Conservation (phyloP, 164 flowering plant genomes). For the Vitis cinerea region DNA sequence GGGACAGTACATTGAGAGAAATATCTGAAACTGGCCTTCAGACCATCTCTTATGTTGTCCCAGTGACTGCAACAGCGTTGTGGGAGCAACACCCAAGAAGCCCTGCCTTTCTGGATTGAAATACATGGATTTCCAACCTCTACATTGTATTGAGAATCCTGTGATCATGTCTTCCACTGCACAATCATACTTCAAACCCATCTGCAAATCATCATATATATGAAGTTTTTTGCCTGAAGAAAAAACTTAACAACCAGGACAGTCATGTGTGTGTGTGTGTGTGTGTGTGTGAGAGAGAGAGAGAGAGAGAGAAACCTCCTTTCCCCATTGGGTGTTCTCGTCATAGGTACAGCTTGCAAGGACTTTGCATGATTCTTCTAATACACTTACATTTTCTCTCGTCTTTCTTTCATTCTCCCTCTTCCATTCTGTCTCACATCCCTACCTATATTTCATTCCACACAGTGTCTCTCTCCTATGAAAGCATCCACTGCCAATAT, state of each 20-base stretch:
- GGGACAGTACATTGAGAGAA: slow-evolving; percentile 27
- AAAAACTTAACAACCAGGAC: too few relatives aligned
- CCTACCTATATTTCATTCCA: slow-evolving; percentile 25
- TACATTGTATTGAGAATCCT: slow-evolving; percentile 29
- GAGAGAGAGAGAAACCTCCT: slow-evolving; percentile 21
- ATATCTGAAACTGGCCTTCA: slow-evolving; percentile 32
- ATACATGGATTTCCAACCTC: slow-evolving; percentile 15
- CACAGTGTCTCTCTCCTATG: slow-evolving; percentile 31
- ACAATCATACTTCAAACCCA: slow-evolving; percentile 37
- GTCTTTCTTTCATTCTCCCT: background rate
- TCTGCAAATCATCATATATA: slow-evolving; percentile 16
- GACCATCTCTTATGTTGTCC: slow-evolving; percentile 36
- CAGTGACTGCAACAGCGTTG: slow-evolving; percentile 21
- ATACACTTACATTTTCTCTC: slow-evolving; percentile 10
- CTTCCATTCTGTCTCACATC: slow-evolving; percentile 15
- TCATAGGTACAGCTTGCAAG: slow-evolving; percentile 36
- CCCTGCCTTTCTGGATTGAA: slow-evolving; percentile 22
- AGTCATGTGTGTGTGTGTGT: too few relatives aligned
- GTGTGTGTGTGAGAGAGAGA: background rate
- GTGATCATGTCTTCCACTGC: slow-evolving; percentile 39
- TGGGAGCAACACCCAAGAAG: slow-evolving; percentile 30
- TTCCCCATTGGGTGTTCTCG: slow-evolving; percentile 40
- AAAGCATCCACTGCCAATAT: slow-evolving; percentile 42
- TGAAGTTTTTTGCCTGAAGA: too few relatives aligned
- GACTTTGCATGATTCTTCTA: slow-evolving; percentile 26